Evolutionary conservation across 208 protist genomes (phyloP), one percentile per base, ranked within the genome.

Genomic region (Borovskyia barvae): DNA sequence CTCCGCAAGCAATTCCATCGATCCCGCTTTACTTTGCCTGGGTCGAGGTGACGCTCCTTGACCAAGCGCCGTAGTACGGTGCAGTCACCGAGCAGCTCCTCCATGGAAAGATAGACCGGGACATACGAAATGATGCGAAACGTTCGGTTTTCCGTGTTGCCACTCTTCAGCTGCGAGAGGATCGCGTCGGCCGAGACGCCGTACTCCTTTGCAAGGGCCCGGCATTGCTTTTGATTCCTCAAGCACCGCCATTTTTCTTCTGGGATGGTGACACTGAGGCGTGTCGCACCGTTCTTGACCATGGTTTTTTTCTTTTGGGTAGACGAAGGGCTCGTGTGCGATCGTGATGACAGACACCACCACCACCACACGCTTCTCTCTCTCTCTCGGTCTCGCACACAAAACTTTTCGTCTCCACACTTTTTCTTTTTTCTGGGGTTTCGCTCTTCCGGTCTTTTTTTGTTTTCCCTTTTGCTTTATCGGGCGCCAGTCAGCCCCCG

Each of bases 251-350:
- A 59, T 11, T 67, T 43, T 19, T 58, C 49, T 0, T 19, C 50
- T 14, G 61, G n/a, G 26, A 67, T 67, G 19, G 51, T 59, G 19
- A 53, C 35, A 24, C n/a, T 67, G 61, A 3, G 36, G 30, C 43
- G 19, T 67, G 30, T 46, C 61, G 7, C 43, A 4, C 35, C 40
- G 12, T 3, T 8, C 8, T 49, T 26, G 30, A 15, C 30, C 2
- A 30, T 26, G 28, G 26, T 11, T 61, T 35, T 63, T 2, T 52
- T 63, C 52, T 36, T 51, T 40, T 52, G 14, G 19, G 19, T 5
- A 25, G 28, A 63, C 25, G 20, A 29, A 3, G 6, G 4, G n/a
- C n/a, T n/a, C n/a, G n/a, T n/a, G n/a, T n/a, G n/a, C n/a, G n/a
- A n/a, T n/a, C n/a, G n/a, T n/a, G n/a, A n/a, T n/a, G n/a, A n/a